Evolutionary conservation across 2,329 filamentous ascomycete species (phyloP).

Genomic region (Colletotrichum liriopes): DNA sequence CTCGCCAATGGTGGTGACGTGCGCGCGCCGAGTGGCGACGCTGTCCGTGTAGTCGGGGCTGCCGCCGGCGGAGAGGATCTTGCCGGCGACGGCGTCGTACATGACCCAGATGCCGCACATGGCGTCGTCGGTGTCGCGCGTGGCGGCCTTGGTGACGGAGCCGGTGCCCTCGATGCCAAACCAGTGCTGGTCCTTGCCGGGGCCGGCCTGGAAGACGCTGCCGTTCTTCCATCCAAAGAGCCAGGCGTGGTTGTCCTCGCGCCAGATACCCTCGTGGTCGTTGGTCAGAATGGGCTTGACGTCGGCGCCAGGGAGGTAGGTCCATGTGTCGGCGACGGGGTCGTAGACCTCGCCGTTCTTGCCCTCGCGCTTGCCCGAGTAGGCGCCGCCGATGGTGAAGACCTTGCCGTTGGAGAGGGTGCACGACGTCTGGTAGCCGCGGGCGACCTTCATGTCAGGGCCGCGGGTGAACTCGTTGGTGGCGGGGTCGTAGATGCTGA

Average conservation of each 20-base stretch:
- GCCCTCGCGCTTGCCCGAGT: constrained; percentile 61
- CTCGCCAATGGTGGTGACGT: constrained; percentile 64
- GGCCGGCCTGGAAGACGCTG: constrained; percentile 69
- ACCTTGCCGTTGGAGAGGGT: constrained; percentile 68
- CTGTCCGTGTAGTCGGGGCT: constrained; percentile 61
- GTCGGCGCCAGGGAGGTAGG: constrained; percentile 56
- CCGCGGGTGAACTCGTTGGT: constrained; percentile 57
- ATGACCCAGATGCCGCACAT: constrained; percentile 72
- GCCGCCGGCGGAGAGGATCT: constrained; percentile 70
- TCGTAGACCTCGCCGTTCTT: constrained; percentile 73
- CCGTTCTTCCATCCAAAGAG: constrained; percentile 61
- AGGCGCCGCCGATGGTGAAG: constrained; percentile 72
- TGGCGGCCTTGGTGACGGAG: constrained; percentile 57
- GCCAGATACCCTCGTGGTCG: constrained; percentile 65
- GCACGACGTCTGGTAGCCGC: constrained; percentile 68
- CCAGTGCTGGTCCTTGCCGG: constrained; percentile 71
- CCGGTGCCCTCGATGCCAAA: constrained; percentile 64
- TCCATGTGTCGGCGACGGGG: constrained; percentile 63
- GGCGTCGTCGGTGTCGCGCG: constrained; percentile 59
- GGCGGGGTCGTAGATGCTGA: constrained; percentile 62
- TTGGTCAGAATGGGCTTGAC: constrained; percentile 68
- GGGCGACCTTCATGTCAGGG: constrained; percentile 60
- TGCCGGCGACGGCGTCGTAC: constrained; percentile 72
- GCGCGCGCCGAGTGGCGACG: constrained; percentile 60
- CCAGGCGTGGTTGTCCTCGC: constrained; percentile 54